Evolutionary conservation across 2,329 filamentous ascomycete genomes (phyloP), one percentile per base, ranked within the genome.

Genomic region (Ploettnerulaceae sp.): DNA sequence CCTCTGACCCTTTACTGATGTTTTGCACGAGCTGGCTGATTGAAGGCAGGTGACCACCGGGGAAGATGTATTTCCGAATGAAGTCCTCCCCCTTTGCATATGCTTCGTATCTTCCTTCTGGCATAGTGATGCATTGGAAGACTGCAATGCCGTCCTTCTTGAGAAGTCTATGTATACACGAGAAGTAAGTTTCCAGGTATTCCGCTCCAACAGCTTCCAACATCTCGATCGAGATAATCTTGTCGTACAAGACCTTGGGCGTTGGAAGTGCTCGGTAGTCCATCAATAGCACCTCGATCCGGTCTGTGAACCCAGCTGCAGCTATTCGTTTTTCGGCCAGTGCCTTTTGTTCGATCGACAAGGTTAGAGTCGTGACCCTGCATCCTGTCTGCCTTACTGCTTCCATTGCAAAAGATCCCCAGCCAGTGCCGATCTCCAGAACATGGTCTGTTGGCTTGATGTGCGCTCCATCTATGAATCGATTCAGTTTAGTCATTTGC

Each of bases 61-160:
- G 85, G 65, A 89, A 89, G 45, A 89, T 88, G 65, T 89, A 86
- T 52, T 81, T 79, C 47, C 82, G 77, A 60, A 89, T 87, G 65
- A 89, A 89, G 60, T 87, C 84, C 62, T 84, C 79, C 2, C 76
- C 74, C 56, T 75, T 79, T 14, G 77, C 73, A 59, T 87, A 87
- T 6, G 74, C 75, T 52, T 79, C 77, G 60, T 86, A 82, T 41
- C 82, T 73, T 29, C 73, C 69, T 59, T 88, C 82, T 0, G 83
- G 83, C 76, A 87, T 87, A 2, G 84, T 88, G 59, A 87, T 88
- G 64, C 83, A 86, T 63, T 88, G 84, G 64, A 89, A 86, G 37
- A 84, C 77, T 5, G 79, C 82, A 33, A 86, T 75, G 1, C 82
- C 80, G 12, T 82, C 72, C 37, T 71, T 72, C 64, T 88, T 86